Percentiles rank a stretch among this genome's conserved stretches.
phyloP scores from a whole-genome alignment of 1,284 basidiomycete species.

The Vanrija pseudolonga region DNA sequence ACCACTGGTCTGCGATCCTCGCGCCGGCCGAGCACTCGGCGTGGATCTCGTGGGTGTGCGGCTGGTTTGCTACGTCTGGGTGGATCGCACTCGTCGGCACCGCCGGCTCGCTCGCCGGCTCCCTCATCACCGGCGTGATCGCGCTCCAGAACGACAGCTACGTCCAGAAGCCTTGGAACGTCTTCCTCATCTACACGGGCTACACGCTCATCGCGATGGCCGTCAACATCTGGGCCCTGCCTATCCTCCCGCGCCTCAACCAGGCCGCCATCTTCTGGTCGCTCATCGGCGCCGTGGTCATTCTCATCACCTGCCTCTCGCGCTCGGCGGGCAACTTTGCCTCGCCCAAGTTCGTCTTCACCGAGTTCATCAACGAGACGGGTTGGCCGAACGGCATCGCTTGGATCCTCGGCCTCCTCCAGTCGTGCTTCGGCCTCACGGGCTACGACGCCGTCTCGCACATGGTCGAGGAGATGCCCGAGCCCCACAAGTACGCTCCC shows the following conservation, averaged over 20 bases:
- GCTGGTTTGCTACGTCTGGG: constrained; percentile 39
- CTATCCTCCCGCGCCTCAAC: constrained; percentile 41
- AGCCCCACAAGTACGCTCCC: constrained; percentile 45
- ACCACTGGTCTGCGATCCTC: constrained; percentile 46
- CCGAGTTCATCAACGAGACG: constrained; percentile 47
- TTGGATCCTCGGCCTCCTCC: constrained; percentile 51
- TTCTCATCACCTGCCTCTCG: constrained; percentile 48
- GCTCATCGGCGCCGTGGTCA: constrained; percentile 34
- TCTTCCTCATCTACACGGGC: constrained; percentile 35
- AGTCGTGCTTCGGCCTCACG: constrained; percentile 46
- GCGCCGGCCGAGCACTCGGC: constrained; percentile 32
- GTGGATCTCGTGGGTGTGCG: constrained; percentile 29
- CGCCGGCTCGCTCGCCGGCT: constrained; percentile 28
- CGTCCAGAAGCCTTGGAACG: constrained; percentile 24
- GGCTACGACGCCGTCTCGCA: constrained; percentile 37
- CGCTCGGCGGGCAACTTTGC: constrained; percentile 45
- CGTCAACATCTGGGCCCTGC: constrained; percentile 40
- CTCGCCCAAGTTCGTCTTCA: constrained; percentile 49
- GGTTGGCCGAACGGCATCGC: constrained; percentile 52
- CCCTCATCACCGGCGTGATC: constrained; percentile 46
- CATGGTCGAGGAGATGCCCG: constrained; percentile 43
- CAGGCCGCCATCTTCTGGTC: constrained; percentile 44
- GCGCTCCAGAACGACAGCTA: constrained; percentile 32
- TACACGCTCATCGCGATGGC: constrained; percentile 32
- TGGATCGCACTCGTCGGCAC: constrained; percentile 48